Evolutionary conservation across 1,139 yeast genomes (phyloP), one percentile per base, ranked within the genome.

Genomic region (Nakaseomyces glabratus): DNA sequence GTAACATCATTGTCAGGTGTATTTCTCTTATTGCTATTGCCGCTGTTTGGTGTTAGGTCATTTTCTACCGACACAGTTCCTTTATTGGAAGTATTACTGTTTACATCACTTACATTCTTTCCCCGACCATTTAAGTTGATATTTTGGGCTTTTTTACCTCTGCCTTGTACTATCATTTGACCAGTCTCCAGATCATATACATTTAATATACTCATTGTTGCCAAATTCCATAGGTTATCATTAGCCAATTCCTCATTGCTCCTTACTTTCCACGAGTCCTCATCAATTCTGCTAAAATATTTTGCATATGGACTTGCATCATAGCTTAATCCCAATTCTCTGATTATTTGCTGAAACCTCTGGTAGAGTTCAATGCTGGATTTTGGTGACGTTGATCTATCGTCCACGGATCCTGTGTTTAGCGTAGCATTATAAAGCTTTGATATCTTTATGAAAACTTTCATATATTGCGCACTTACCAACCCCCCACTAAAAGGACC

Each of bases 301-400:
- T 46, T 49, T n/a, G 48, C 43, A 37, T 57, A 56, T 10, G 59
- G 58, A 22, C 55, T 48, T 1, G 42, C 46, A 20, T 51, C 57
- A 37, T 42, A 49, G 28, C 57, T 49, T 26, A 55, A 39, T 24
- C 51, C 52, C 29, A 57, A 35, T 36, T 52, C 58, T 35, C 49
- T 51, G 7, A 56, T 37, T 6, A 56, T 55, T 37, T 53, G 58
- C 32, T 48, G 52, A 33, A 57, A 56, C 24, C 57, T 42, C 39
- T 55, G 58, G 37, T 46, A 56, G 22, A 57, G 39, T 37, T 56
- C 60, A 13, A 55, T 54, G 16, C 56, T 46, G 1, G 57, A 51
- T 36, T 54, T 55, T 9, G 56, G 56, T 10, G 56, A 48, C 5
- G 52, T 49, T 3, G 58, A 45, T 23, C 43, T 45, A 28, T 52